Conservation (phyloP, 2,329 filamentous ascomycete genomes). For the Escovopsis sp. region DNA sequence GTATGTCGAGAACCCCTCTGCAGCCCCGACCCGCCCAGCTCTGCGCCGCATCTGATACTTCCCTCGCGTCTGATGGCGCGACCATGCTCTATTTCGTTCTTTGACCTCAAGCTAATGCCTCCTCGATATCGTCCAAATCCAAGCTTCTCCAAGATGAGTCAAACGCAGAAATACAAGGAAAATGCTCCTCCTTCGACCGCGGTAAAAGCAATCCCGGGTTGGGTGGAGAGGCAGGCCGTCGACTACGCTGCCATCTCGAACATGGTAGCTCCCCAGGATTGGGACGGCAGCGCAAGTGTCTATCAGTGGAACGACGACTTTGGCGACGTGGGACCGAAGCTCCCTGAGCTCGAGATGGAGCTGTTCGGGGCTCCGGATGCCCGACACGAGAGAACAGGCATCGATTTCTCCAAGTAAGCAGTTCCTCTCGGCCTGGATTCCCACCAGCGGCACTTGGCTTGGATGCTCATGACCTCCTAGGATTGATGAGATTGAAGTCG, state of each 20-base stretch:
- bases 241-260: constrained; percentile 27
- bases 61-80: no score
- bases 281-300: constrained; percentile 41
- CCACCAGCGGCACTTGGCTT: neutral
- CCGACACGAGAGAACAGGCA: constrained; percentile 33
- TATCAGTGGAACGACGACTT: constrained; percentile 80
- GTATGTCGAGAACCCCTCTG: no score
- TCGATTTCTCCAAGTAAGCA: constrained; percentile 47
- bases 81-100: no score
- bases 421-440: neutral
- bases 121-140: no score
- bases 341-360: constrained; percentile 53
- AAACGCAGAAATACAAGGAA: neutral
- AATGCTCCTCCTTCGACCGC: constrained; percentile 9
- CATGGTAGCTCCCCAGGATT: constrained; percentile 15
- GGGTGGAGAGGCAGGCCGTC: constrained; percentile 30
- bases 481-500: constrained; percentile 37
- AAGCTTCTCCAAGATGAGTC: constrained; percentile 8
- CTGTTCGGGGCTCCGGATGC: constrained; percentile 52
- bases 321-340: constrained; percentile 67
- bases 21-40: no score
- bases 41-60: no score
- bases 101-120: no score
- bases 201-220: constrained; percentile 27
- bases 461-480: constrained; percentile 22